phyloP scores from a whole-genome alignment of 2,329 filamentous ascomycete genomes.

The Colletotrichum aenigma region DNA sequence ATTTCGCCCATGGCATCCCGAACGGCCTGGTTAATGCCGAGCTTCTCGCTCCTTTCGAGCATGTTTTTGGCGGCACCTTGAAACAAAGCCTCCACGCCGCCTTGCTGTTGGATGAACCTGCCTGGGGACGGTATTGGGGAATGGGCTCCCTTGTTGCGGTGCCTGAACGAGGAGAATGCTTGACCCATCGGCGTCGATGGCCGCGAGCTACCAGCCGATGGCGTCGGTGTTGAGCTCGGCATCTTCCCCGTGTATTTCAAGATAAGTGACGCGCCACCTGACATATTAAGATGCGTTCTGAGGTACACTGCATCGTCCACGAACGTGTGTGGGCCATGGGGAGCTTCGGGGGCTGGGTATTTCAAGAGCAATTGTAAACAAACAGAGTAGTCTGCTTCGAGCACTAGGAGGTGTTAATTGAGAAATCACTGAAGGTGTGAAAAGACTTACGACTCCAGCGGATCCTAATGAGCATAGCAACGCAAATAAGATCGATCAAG shows the following conservation, averaged over 20 bases:
- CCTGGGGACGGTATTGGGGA: slow-evolving; percentile 53
- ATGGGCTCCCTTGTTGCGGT: slow-evolving; percentile 42
- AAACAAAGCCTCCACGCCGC: slow-evolving; percentile 71
- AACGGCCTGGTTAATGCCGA: slow-evolving; percentile 81
- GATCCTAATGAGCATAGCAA: slow-evolving; percentile 91
- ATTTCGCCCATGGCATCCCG: slow-evolving; percentile 84
- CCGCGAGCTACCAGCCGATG: slow-evolving; percentile 13
- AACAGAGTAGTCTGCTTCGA: slow-evolving; percentile 86
- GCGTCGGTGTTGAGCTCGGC: slow-evolving; percentile 38
- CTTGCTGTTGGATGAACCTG: slow-evolving; percentile 58
- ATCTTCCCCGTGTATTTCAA: slow-evolving; percentile 70
- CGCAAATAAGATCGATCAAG: slow-evolving; percentile 87
- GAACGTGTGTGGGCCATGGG: slow-evolving; percentile 75
- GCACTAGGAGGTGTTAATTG: slow-evolving; percentile 53
- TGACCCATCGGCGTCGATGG: slow-evolving; percentile 24
- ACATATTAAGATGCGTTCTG: slow-evolving; percentile 63
- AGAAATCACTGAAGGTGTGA: background rate
- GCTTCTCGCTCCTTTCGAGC: slow-evolving; percentile 73
- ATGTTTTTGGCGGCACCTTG: slow-evolving; percentile 80
- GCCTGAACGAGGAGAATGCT: slow-evolving; percentile 36
- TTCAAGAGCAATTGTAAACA: slow-evolving; percentile 83
- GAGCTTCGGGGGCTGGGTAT: slow-evolving; percentile 71
- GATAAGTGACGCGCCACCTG: slow-evolving; percentile 70
- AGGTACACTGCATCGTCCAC: slow-evolving; percentile 86
- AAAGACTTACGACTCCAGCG: slow-evolving; percentile 78